Evolutionary conservation across 139 green algal genomes (phyloP), one percentile per base, ranked within the genome.

Genomic region (Zygnema cylindricum): DNA sequence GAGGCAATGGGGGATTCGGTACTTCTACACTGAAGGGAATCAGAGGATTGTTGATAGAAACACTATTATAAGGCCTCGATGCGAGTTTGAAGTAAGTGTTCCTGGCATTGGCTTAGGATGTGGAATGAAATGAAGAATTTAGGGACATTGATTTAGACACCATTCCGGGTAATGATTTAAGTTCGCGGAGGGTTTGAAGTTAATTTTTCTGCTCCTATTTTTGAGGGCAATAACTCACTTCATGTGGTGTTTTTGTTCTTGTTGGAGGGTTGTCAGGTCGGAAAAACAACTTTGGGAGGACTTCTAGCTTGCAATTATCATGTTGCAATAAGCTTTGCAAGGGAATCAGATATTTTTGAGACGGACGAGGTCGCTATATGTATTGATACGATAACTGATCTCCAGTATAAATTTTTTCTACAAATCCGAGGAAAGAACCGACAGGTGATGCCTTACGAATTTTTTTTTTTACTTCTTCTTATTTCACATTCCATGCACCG

Each of bases 1-100:
- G 76, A 32, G 0, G 76, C 76, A 83, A 55, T 83, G 76, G 41
- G 76, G 76, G n/a, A 83, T 83, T 35, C 76, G 25, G n/a, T 69
- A 83, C 76, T 69, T 76, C 1, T 55, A 71, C n/a, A 35, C 33
- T 0, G 75, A 69, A n/a, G 75, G 75, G 21, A 49, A 82, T n/a
- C 75, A 82, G 25, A 82, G 76, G 21, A 32, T 82, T 25, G 30
- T 82, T n/a, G 75, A 82, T n/a, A 43, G 22, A 43, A 82, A 49
- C 30, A 69, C 41, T 3, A 82, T 82, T n/a, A 82, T 82, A 43
- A 43, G 75, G 39, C 75, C 75, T 1, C 23, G 75, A n/a, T 43
- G 39, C 1, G 75, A 82, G 75, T 82, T 82, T 3, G 22, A 82
- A 49, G 75, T 57, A n/a, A n/a, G 75, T 49, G 42, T 82, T n/a